These are phyloP conservation scores for Bruguiera hainesii DNA, from an alignment of 441 rosid genomes.

Conservation along the genomic window DNA sequence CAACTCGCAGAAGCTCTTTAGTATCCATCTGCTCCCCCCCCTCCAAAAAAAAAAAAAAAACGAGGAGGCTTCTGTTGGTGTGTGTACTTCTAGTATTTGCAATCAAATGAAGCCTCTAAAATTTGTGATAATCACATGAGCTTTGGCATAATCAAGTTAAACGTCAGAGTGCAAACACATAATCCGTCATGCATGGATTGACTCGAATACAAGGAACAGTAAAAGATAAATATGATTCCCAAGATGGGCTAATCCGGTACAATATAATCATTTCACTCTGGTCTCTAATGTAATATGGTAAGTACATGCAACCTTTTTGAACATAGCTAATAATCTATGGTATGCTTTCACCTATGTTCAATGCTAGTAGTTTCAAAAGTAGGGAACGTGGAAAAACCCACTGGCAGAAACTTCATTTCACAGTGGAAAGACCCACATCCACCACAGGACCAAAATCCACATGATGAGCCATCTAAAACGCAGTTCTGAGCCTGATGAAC, in stretches of 20 bases:
- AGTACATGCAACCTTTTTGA: constrained; percentile 22
- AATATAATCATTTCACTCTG: constrained; percentile 9
- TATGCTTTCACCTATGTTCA: constrained; percentile 26
- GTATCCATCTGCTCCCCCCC: no score
- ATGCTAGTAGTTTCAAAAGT: constrained; percentile 28
- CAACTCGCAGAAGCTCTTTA: no score
- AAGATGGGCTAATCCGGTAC: constrained; percentile 11
- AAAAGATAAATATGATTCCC: background rate
- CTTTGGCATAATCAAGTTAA: no score
- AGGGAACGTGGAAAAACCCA: constrained; percentile 34
- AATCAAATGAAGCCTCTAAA: no score
- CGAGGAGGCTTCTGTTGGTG: no score
- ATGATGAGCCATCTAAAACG: constrained; percentile 26
- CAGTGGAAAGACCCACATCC: constrained; percentile 35
- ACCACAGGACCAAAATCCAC: constrained; percentile 36
- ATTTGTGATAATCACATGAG: no score
- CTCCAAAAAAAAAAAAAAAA: no score
- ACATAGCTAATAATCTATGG: constrained; percentile 24
- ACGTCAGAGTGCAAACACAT: background rate
- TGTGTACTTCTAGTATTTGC: background rate
- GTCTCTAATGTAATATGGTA: constrained; percentile 13
- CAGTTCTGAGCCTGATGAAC: constrained; percentile 28
- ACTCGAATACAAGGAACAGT: background rate
- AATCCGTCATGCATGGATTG: background rate
- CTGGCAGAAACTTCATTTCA: constrained; percentile 29